phyloP scores from a whole-genome alignment of 805 yeast genomes.

The Cyberlindnera samutprakarnensis region DNA sequence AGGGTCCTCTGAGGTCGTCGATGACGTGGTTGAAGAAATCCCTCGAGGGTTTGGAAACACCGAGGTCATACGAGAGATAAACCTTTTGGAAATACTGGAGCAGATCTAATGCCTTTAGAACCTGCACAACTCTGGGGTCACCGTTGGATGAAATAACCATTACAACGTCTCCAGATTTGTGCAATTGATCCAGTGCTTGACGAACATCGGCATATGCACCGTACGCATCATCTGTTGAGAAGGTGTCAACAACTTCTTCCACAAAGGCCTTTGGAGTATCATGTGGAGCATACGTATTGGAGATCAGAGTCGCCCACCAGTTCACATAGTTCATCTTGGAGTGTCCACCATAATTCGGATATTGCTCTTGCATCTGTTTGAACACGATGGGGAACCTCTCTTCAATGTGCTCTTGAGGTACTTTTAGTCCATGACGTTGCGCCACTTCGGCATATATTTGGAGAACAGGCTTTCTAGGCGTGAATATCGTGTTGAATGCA shows the following conservation, averaged over 20 bases:
- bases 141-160: conserved; percentile 53
- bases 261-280: conserved; percentile 31
- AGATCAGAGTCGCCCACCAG: conserved; percentile 57
- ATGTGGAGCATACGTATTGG: conserved; percentile 32
- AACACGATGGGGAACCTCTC: conserved; percentile 21
- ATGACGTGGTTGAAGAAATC: conserved; percentile 37
- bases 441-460: conserved; percentile 48
- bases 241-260: conserved; percentile 37
- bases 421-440: conserved; percentile 32
- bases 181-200: conserved; percentile 32
- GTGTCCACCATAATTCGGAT: conserved; percentile 59
- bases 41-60: conserved; percentile 42
- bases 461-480: conserved; percentile 46
- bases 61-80: conserved; percentile 52
- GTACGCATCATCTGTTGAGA: conserved; percentile 49
- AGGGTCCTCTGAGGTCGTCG: conserved; percentile 19
- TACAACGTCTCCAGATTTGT: conserved; percentile 23
- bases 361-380: conserved; percentile 27
- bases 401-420: conserved; percentile 20
- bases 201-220: conserved; percentile 45
- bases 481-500: conserved; percentile 59
- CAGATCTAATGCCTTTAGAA: conserved; percentile 41
- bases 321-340: conserved; percentile 30
- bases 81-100: conserved; percentile 33
- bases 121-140: conserved; percentile 42